Percentiles rank a stretch among this genome's conserved stretches.
Evolutionary conservation across 257 asterid species (phyloP).

Genomic region (Nicotiana obtusifolia): DNA sequence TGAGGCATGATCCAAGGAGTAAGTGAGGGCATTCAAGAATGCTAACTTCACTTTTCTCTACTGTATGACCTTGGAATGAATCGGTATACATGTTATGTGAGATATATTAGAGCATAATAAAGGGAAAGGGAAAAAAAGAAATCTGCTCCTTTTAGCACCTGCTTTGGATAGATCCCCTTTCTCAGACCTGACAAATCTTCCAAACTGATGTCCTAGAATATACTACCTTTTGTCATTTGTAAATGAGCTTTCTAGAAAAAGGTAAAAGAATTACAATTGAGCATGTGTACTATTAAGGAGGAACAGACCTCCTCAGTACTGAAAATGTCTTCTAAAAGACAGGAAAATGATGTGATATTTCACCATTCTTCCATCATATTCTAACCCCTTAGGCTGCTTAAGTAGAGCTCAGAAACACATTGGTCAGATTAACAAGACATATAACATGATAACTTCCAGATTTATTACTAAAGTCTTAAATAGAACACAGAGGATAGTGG

Average conservation of each 20-base stretch:
- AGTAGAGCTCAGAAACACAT: not conserved
- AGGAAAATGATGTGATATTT: not conserved
- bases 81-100: no score
- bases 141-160: slow-evolving; percentile 84
- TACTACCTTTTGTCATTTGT: not conserved
- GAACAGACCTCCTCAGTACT: not conserved
- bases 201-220: not conserved
- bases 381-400: not conserved
- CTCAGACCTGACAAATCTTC: not conserved
- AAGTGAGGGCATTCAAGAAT: no score
- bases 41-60: no score
- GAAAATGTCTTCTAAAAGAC: not conserved
- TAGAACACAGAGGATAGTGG: not conserved
- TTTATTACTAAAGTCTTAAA: not conserved
- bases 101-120: no score
- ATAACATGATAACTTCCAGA: not conserved
- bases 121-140: not conserved
- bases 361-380: not conserved
- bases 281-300: not conserved
- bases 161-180: no score
- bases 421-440: not conserved
- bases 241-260: not conserved
- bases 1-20: no score
- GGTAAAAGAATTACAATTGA: not conserved
- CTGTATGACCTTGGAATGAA: no score